Evolutionary conservation across 805 yeast species (phyloP).

Genomic region (Hagleromyces aurorensis): DNA sequence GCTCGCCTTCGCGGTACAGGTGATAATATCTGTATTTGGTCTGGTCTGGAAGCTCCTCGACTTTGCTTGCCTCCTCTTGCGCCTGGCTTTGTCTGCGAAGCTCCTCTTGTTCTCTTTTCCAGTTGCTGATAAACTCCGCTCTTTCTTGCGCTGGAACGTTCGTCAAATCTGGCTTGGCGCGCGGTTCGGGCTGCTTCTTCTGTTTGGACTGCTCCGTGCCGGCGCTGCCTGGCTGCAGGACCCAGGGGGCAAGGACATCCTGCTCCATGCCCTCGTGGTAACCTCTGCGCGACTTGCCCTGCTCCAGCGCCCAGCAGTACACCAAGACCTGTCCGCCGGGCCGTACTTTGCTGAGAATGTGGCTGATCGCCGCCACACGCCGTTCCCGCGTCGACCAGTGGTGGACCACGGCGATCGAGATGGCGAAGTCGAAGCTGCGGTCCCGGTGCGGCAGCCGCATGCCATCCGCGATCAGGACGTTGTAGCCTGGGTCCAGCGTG

Average conservation of each 20-base stretch:
- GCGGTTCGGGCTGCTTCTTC: constrained; percentile 5
- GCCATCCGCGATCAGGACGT: constrained; percentile 77
- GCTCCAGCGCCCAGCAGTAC: constrained; percentile 97
- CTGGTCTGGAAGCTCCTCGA: constrained; percentile 28
- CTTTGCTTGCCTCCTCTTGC: constrained; percentile 11
- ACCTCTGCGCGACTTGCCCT: constrained; percentile 78
- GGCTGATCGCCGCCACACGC: constrained; percentile 64
- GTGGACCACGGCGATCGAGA: constrained; percentile 91
- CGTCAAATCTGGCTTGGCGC: constrained; percentile 22
- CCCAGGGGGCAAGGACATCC: constrained; percentile 96
- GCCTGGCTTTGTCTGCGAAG: constrained; percentile 15
- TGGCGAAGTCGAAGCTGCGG: constrained; percentile 63
- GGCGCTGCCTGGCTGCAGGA: too few relatives aligned
- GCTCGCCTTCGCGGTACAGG: constrained; percentile 75
- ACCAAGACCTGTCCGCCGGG: constrained; percentile 64
- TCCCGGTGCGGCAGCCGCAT: constrained; percentile 50
- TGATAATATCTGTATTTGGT: constrained; percentile 85
- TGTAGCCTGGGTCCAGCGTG: constrained; percentile 33
- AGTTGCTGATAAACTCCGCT: constrained; percentile 19
- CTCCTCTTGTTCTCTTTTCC: constrained; percentile 23
- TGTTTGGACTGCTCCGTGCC: too few relatives aligned
- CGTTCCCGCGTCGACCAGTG: constrained; percentile 85
- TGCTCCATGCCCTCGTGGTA: constrained; percentile 88
- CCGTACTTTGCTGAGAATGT: constrained; percentile 53
- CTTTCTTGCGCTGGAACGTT: constrained; percentile 25